Base-by-base conservation (phyloP, 2,329 filamentous ascomycete species). In the Emmonsiellopsis sp. region DNA sequence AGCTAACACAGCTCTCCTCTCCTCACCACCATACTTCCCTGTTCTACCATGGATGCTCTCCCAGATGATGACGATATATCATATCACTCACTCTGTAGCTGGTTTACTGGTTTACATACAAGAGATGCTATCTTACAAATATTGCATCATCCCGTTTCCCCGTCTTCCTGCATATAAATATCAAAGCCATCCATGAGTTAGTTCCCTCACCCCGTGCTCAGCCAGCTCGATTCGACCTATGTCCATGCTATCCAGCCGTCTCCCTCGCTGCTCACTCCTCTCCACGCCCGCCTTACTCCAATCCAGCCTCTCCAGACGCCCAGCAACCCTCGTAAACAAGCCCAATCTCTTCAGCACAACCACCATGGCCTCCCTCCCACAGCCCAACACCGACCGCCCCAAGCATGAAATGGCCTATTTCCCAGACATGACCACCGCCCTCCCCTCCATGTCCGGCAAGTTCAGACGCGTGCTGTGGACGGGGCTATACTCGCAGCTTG, bases 401-500 rank as follows among this genome's bases (percentile, higher is more conserved):
- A 67, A 70, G 50, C 70, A 78, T 50, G 71, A 83, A 58, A 83
- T 85, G 79, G 76, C 76, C n/a, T 79, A 82, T 65, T 83, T 85
- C 58, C 76, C 78, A 0, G 68, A 75, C 11, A 75, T 84, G 66
- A 75, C 78, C 31, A 77, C 73, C 7, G 70, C 76, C 7, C 71
- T 82, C 48, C 73, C 81, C 5, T 71, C 73, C 16, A 70, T 75
- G 40, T 85, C 84, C 62, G 72, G 82, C 1, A 79, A 79, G 16
- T 85, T 84, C 63, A 72, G 82, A 3, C 79, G 78, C 35, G 81
- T 85, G 20, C 67, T 85, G 11, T 82, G 78, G 67, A 85, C 82
- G 1, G 82, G 82, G 0, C 67, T 85, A 6, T 84, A 84, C 64
- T 76, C 74, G 9, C 82, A 85, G 65, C 66, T 85, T 7, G 82